Evolutionary conservation across 2,329 filamentous ascomycete genomes (phyloP), one percentile per base, ranked within the genome.

Genomic region (Lecanicillium sp.): DNA sequence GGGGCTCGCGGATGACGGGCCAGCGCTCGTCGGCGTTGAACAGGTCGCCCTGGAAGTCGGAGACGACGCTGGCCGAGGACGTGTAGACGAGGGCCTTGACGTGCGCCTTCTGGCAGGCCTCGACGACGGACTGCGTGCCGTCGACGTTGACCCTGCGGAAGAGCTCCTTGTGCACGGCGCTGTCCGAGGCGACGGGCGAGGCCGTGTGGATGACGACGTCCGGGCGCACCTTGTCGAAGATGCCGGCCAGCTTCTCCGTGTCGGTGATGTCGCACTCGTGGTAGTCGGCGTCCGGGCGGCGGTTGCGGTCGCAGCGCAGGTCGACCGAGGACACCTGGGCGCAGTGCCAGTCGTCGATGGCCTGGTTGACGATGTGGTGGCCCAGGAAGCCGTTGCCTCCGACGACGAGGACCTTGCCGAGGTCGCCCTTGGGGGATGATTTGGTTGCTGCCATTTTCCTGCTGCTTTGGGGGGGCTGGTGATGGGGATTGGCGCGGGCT

Each of bases 141-240:
- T 89, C 84, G 44, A 95, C 84, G 65, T 97, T 98, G 62, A 97
- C 86, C 64, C 83, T 84, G 58, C 80, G 79, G 64, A 93, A 85
- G 29, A 87, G 68, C 15, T 78, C 75, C 54, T 83, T 73, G 58
- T 74, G 67, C 60, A 77, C 67, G 60, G 70, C 67, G 63, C 73
- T 60, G 60, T 65, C 66, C 67, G 77, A 70, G 62, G 71, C 74
- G 20, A 74, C 67, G 32, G 87, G 87, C 27, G 84, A 87, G 17
- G 91, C 93, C 2, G 90, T 95, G 68, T 98, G 91, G 60, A 97
- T 84, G 44, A 98, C 88, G 12, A 94, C 79, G 61, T 90, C 83
- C 17, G 91, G 90, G 58, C 77, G 78, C 47, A 83, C 74, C 54
- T 80, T 72, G 26, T 74, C 66, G 58, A 97, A 82, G 37, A 88